A percentile compares a stretch with the other conserved stretches of the same genome.
Conservation (phyloP, 176 grass and related monocot genomes). For the Metroxylon sagu region DNA sequence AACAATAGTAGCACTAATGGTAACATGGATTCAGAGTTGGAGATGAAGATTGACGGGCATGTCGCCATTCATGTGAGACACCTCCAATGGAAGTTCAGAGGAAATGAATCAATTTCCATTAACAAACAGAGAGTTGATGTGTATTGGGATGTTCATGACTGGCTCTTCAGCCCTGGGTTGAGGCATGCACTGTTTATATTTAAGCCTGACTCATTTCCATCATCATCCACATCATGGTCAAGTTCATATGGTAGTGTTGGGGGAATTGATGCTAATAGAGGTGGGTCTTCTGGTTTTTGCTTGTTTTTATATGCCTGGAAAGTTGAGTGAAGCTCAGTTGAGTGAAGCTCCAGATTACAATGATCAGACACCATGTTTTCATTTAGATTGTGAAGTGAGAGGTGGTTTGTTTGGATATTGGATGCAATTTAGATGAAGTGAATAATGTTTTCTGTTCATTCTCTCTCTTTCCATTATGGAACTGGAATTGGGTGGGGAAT, state of each 20-base stretch:
- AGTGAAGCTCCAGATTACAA: slow-evolving; percentile 24
- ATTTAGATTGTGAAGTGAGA: no score
- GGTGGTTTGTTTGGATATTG: no score
- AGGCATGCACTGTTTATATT: slow-evolving; percentile 93
- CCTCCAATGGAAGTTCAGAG: slow-evolving; percentile 95
- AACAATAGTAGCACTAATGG: slow-evolving; percentile 35
- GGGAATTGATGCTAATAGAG: background rate
- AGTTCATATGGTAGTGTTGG: background rate
- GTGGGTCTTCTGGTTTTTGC: slow-evolving; percentile 52
- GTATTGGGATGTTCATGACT: slow-evolving; percentile 87
- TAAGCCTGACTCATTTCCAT: slow-evolving; percentile 34
- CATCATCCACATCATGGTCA: background rate
- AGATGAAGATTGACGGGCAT: slow-evolving; percentile 61
- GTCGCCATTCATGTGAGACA: slow-evolving; percentile 51
- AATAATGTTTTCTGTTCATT: no score
- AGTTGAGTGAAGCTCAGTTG: slow-evolving; percentile 51
- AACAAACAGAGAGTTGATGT: slow-evolving; percentile 66
- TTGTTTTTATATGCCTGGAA: slow-evolving; percentile 85
- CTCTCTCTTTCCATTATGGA: no score
- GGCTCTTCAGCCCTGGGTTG: slow-evolving; percentile 67
- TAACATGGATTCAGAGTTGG: slow-evolving; percentile 56
- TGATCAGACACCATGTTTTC: no score
- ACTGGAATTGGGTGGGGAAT: no score
- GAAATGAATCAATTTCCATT: slow-evolving; percentile 67
- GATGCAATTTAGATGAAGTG: no score